Evolutionary conservation across 2,329 filamentous ascomycete genomes (phyloP).

Genomic region (Leptographium galeiforme): DNA sequence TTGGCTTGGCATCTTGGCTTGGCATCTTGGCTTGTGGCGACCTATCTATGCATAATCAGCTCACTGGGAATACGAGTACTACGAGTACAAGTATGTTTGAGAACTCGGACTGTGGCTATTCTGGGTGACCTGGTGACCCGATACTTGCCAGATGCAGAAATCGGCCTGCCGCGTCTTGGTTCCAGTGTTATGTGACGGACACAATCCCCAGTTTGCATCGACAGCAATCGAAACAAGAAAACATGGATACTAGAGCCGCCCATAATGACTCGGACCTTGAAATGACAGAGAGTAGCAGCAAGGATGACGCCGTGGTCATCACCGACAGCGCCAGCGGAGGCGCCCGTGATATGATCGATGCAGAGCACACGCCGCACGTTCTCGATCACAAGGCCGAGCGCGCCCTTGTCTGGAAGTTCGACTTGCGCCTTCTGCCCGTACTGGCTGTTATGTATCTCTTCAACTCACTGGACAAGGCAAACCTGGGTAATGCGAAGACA

Average conservation of each 20-base stretch:
- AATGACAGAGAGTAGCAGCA: background rate
- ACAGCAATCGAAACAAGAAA: background rate
- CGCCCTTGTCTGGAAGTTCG: conserved; percentile 39
- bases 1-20: background rate
- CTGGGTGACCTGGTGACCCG: background rate
- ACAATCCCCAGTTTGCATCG: background rate
- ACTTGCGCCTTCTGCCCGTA: conserved; percentile 38
- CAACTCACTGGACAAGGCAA: conserved; percentile 24
- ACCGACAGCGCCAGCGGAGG: background rate
- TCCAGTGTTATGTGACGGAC: background rate
- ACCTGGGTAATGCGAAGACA: conserved; percentile 6
- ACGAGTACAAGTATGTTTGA: too few species aligned
- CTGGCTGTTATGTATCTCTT: conserved; percentile 42
- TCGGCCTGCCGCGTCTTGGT: background rate
- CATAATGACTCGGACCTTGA: background rate
- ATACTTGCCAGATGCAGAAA: background rate
- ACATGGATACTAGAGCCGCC: too few species aligned
- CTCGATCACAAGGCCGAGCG: conserved; percentile 32
- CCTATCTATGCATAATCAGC: too few species aligned
- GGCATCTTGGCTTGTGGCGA: too few species aligned
- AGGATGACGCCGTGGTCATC: background rate
- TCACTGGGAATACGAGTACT: too few species aligned
- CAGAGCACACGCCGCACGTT: conserved; percentile 12
- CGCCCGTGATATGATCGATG: background rate
- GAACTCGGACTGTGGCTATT: too few species aligned